Base-by-base conservation (phyloP, 805 yeast species). In the Phaffomyces antillensis region DNA sequence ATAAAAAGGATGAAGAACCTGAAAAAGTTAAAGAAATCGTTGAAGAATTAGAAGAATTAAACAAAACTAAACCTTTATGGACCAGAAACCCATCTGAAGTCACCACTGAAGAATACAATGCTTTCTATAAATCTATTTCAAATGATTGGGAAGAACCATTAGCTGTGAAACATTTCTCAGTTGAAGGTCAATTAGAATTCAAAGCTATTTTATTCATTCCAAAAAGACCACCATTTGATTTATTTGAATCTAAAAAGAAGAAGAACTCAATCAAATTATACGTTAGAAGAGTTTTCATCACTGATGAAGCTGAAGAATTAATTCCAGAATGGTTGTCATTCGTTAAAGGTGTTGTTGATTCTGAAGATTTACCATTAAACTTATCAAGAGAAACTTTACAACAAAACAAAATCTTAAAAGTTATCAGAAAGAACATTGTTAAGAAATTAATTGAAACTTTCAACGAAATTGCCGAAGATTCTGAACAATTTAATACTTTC, bases 71-170 rank as follows among this genome's bases (percentile, higher is more conserved):
- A 77, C 99, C 99, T 54, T 76, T 93, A 67, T 93, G 99, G 99
- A 93, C 99, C 58, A 88, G 98, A 81, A 86, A 83, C 78, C 99
- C 99, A 70, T 73, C 91, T 61, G 99, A 93, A 54, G 95, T 93
- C 59, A 80, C 96, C 54, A 90, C 88, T 77, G 99, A 93, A 56
- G 99, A 93, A 76, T 93, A 93, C 81, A 91, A 93, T 64, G 95
- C 98, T 49, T 93, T 93, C 86, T 93, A 93, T 86, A 93, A 93
- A 79, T 89, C 98, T 42, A 93, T 93, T 65, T 90, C 99, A 46
- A 93, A 93, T 74, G 99, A 93, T 74, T 93, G 99, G 99, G 99
- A 93, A 77, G 99, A 93, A 69, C 99, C 96, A 73, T 81, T 93
- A 68, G 97, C 97, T 58, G 98, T 93, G 59, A 93, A 93, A 81